Base-by-base conservation (phyloP, 129 eudicot genomes). In the Flaveria robusta region DNA sequence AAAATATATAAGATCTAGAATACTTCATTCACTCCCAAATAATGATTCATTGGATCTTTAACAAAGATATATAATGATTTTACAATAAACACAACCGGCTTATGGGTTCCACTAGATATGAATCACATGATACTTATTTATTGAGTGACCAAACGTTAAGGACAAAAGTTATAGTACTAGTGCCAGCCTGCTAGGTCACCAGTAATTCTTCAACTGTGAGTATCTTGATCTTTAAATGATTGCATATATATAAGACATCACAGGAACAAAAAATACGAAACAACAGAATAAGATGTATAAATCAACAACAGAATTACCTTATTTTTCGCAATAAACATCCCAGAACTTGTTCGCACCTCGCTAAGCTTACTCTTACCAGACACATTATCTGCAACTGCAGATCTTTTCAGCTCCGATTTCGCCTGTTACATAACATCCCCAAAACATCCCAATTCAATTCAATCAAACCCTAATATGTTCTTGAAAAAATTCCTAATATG, bases 311-410 rank as follows among this genome's bases (percentile, higher is more conserved):
- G 2, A 43, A 76, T 72, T 73, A 95, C 99, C 99, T 95, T 95
- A 63, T 74, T 89, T 72, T 95, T 95, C 23, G 64, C 8, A 70
- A 95, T 91, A 79, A 95, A 95, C 91, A 90, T 90, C 63, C 99
- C 99, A 10, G 99, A 95, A 87, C 99, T 95, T 15, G 99, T 95
- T 77, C 99, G 85, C 47, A 95, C 97, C 79, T 95, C 96, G 27
- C 99, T 95, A 22, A 87, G 87, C 83, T 84, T 82, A 83, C 99
- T 91, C 84, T 91, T 39, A 37, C 97, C 99, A 42, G 99, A 95
- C 15, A 49, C 70, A 85, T 91, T 87, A 84, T 95, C 99, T 0
- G 99, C 99, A 67, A 95, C 99, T 12, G 93, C 87, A 59, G 99
- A 95, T 79, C 97, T 89, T 77, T 89, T 95, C 83, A 95, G 83